Evolutionary conservation across 2,329 filamentous ascomycete genomes (phyloP).

Genomic region (Clarireedia hainanense): DNA sequence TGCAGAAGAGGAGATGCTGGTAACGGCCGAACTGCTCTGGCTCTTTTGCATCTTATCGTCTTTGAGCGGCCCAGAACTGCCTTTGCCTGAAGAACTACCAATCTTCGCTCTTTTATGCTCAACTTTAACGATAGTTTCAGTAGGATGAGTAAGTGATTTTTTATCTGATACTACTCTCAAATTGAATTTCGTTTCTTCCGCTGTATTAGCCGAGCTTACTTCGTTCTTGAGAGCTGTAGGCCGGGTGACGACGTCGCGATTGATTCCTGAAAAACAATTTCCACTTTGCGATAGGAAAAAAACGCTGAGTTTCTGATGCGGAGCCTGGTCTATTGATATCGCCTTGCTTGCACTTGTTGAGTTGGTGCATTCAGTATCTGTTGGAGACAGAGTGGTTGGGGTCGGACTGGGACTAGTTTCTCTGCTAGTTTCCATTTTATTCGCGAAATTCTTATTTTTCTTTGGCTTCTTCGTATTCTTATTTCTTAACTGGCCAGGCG

Average conservation of each 20-base stretch:
- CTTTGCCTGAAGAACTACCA: neutral
- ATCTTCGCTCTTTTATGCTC: neutral
- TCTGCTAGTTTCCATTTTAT: neutral
- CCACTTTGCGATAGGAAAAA: neutral
- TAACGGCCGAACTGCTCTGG: conserved; percentile 5
- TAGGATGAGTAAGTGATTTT: neutral
- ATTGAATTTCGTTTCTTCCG: neutral
- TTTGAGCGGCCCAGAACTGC: neutral
- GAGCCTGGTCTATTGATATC: conserved; percentile 9
- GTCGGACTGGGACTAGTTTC: neutral
- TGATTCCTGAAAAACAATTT: too few species aligned
- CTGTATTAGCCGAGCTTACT: too few species aligned
- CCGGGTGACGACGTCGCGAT: too few species aligned
- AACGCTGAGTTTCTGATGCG: conserved; percentile 12
- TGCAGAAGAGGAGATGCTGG: neutral
- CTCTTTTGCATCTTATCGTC: conserved; percentile 3
- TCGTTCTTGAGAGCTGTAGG: neutral
- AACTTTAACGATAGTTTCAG: neutral
- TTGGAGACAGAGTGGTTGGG: neutral
- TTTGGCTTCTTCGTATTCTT: conserved; percentile 4
- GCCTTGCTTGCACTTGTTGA: conserved; percentile 1
- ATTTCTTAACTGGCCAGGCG: neutral
- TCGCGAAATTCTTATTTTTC: conserved; percentile 3
- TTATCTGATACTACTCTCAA: neutral
- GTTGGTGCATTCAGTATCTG: neutral